phyloP scores from a whole-genome alignment of 2,329 filamentous ascomycete species.

The Talaromyces piceae region DNA sequence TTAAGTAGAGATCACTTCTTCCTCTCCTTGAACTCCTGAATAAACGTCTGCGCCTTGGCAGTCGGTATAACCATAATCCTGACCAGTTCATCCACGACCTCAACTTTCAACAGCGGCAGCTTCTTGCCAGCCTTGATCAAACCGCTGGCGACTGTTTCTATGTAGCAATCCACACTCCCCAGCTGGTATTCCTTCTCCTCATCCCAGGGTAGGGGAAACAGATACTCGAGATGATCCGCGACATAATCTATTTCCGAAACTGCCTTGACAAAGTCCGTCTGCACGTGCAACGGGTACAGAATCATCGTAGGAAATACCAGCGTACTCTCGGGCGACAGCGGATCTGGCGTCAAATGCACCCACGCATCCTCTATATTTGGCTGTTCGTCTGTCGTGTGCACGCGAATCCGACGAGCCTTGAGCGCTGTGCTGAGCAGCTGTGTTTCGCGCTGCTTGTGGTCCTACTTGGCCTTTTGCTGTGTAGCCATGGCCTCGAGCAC shows the following conservation, averaged over 20 bases:
- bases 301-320: constrained; percentile 73
- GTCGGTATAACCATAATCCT: constrained; percentile 76
- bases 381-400: constrained; percentile 59
- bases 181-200: constrained; percentile 56
- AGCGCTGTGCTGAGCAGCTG: constrained; percentile 59
- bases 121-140: constrained; percentile 88
- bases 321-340: constrained; percentile 62
- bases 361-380: constrained; percentile 83
- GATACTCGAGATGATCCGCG: constrained; percentile 70
- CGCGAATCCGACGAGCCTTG: constrained; percentile 61
- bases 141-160: constrained; percentile 73
- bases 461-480: constrained; percentile 46
- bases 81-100: constrained; percentile 80
- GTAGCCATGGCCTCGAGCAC: constrained; percentile 50
- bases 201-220: constrained; percentile 89
- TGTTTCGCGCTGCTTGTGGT: constrained; percentile 45
- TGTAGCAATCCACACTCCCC: constrained; percentile 71
- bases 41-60: constrained; percentile 62
- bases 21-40: constrained; percentile 73
- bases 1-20: constrained; percentile 6
- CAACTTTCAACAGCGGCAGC: constrained; percentile 66
- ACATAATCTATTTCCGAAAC: constrained; percentile 72
- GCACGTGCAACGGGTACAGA: constrained; percentile 72
- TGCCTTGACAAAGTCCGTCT: constrained; percentile 86
- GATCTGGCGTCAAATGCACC: constrained; percentile 62